Evolutionary conservation across 129 eudicot species (phyloP).

Genomic region (Daucus carota): DH1_v3.0 NC_030389.2:37384501-37385000

Average conservation of each 20-base stretch:
- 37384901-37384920: too few species aligned
- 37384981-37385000: too few species aligned
- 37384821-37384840: not conserved
- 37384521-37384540: not conserved
- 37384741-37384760: not conserved
- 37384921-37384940: too few species aligned
- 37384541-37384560: conserved; percentile 21
- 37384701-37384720: not conserved
- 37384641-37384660: conserved; percentile 18
- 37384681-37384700: conserved; percentile 23
- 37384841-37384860: too few species aligned
- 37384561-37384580: conserved; percentile 12
- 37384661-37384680: conserved; percentile 34
- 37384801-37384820: not conserved
- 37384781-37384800: not conserved
- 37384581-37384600: not conserved
- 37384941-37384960: too few species aligned
- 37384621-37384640: conserved; percentile 21
- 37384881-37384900: too few species aligned
- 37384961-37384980: too few species aligned
- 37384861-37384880: too few species aligned
- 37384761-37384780: not conserved
- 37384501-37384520: conserved; percentile 15
- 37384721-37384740: not conserved
- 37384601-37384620: not conserved